Base-by-base conservation (phyloP, 352 stramenopile genomes). In the Globisporangium parvum region DNA sequence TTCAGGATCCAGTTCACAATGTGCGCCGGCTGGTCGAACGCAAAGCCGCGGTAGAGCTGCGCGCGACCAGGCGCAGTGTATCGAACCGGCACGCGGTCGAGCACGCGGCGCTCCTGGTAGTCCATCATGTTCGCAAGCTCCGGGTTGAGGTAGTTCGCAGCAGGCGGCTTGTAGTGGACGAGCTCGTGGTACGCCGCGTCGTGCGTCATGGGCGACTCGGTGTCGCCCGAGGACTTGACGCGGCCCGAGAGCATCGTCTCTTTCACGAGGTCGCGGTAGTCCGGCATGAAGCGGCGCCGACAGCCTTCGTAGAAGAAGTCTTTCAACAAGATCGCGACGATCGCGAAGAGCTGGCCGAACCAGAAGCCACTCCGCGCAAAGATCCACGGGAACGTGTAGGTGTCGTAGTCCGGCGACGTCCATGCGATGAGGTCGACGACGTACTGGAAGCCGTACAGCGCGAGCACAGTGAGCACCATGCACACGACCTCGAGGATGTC, bases 351-450 rank as follows among this genome's bases (percentile, higher is more conserved):
- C 60, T 89, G 84, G 17, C 81, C 77, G 15, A 94, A 58, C 84
- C 84, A 94, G 58, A 86, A 89, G 59, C 83, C 67, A 12, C 60
- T 28, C 5, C 70, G 75, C 1, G 55, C 76, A 44, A 92, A 91
- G 45, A 89, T 70, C 81, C 84, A 92, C 23, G 81, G 80, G 55
- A 92, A 88, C 49, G 84, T 83, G 60, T 89, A 77, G 10, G 79
- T 88, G 49, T 89, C 66, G 59, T 90, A 92, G 18, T 71, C 68
- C 5, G 67, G 68, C 10, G 58, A 47, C 15, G 47, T 63, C 76
- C 79, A 87, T 18, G 70, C 51, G 28, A 93, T 85, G 47, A 76
- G 44, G 48, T 94, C 84, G 49, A 92, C 67, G 6, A 77, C 53
- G 51, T 80, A 90, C 57, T 94, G 77, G 37, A 87, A 70, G 1